phyloP scores from a whole-genome alignment of 176 grass and related monocot genomes.

The Panicum miliaceum region DNA sequence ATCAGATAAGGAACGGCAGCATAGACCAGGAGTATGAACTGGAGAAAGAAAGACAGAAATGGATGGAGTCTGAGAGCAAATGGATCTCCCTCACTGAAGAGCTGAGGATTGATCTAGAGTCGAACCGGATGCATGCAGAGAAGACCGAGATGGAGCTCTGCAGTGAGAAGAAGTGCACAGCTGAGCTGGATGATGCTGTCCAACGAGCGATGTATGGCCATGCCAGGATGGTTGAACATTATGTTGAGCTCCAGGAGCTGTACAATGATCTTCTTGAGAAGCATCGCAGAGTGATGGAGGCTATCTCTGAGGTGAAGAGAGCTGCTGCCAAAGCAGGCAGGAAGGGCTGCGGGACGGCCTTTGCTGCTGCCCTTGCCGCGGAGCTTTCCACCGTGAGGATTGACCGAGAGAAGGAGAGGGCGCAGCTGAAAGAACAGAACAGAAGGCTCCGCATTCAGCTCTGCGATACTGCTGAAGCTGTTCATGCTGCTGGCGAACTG shows the following conservation, averaged over 20 bases:
- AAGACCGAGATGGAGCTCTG: constrained; percentile 74
- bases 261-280: constrained; percentile 81
- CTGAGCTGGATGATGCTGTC: constrained; percentile 87
- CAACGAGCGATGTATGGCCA: constrained; percentile 81
- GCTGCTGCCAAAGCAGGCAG: constrained; percentile 81
- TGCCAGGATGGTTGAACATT: constrained; percentile 87
- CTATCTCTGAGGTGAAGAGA: constrained; percentile 80
- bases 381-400: constrained; percentile 90
- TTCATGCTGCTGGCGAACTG: constrained; percentile 94
- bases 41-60: constrained; percentile 85
- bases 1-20: constrained; percentile 73
- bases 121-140: constrained; percentile 77
- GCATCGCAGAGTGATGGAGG: constrained; percentile 84
- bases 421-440: constrained; percentile 90
- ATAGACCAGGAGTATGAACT: constrained; percentile 57
- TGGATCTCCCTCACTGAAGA: constrained; percentile 95
- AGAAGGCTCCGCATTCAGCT: constrained; percentile 94
- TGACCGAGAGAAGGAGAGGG: constrained; percentile 87
- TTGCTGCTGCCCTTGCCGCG: constrained; percentile 84
- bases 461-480: constrained; percentile 91
- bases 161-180: constrained; percentile 82
- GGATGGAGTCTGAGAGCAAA: constrained; percentile 95
- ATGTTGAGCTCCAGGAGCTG: constrained; percentile 87
- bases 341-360: constrained; percentile 83
- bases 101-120: constrained; percentile 83